Base-by-base conservation (phyloP, 768 basidiomycete genomes). In the Leccinum disarticulatum region DNA sequence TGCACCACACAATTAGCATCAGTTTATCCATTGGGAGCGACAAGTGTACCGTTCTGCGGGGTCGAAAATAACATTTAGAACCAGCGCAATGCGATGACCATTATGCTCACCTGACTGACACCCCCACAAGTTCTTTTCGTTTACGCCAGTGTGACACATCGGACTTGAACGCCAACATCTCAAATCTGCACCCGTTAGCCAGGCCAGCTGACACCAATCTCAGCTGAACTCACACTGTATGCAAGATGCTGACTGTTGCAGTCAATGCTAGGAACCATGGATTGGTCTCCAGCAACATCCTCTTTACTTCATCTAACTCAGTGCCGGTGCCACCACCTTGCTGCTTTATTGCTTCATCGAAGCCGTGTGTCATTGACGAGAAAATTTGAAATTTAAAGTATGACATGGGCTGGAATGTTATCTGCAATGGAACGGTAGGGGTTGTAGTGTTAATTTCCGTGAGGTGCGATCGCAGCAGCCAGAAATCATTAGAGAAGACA, bases 141-240 rank as follows among this genome's bases (percentile, higher is more conserved):
- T 94, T 87, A 43, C 94, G 81, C 95, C 95, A 98, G 72, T 98
- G 96, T 30, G 89, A 86, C 47, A 98, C 92, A 68, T 98, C 96
- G 28, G 86, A 89, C 70, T 91, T 92, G 84, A 98, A 98, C 14
- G 96, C 96, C 58, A 97, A 78, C 85, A 97, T 91, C 77, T 96
- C 94, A 71, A 97, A 96, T 27, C 92, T 93, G 67, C 11, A 53
- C 50, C 14, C 5, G 54, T 66, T 63, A 59, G 67, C 58, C 27
- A 38, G 58, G 55, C 43, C 58, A 50, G 33, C 58, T 46, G 13
- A 49, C 17, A 57, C 22, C 38, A 28, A 27, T 52, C 30, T 48
- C 14, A 36, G 41, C 35, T 52, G 60, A 55, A 82, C 90, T 75
- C 66, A 95, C 87, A 97, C 76, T 65, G 87, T 83, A 74, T 99